phyloP scores from a whole-genome alignment of 345 rosid genomes.

The Geranium rotundifolium region DNA sequence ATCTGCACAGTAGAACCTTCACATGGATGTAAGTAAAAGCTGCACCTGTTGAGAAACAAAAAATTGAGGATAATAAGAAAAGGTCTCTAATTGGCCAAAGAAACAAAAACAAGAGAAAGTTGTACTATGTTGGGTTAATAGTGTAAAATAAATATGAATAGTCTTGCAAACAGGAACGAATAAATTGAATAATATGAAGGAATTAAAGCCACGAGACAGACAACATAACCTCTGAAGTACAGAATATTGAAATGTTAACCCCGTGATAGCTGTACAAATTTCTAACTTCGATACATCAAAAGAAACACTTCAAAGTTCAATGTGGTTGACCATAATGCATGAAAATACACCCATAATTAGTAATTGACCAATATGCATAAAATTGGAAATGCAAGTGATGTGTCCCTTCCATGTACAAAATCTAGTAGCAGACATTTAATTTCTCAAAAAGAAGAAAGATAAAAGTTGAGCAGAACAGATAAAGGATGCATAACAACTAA shows the following conservation, averaged over 20 bases:
- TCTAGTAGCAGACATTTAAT: neutral
- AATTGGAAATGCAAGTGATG: neutral
- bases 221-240: too few relatives aligned
- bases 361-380: neutral
- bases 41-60: slow-evolving; percentile 51
- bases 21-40: slow-evolving; percentile 90
- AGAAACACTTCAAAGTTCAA: neutral
- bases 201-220: neutral
- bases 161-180: neutral
- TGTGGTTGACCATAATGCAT: neutral
- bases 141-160: neutral
- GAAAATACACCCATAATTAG: neutral
- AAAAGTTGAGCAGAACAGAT: neutral
- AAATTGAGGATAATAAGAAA: neutral
- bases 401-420: neutral
- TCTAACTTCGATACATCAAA: neutral
- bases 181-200: neutral
- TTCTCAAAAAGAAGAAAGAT: neutral
- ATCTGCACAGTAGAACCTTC: slow-evolving; percentile 83
- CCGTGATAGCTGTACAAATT: neutral
- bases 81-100: neutral
- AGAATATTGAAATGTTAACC: neutral
- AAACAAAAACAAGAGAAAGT: neutral
- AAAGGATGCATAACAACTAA: neutral
- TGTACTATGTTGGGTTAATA: neutral